Evolutionary conservation across 169 alveolate species (phyloP), one percentile per base, ranked within the genome.

Genomic region (Miamiensis avidus): DNA sequence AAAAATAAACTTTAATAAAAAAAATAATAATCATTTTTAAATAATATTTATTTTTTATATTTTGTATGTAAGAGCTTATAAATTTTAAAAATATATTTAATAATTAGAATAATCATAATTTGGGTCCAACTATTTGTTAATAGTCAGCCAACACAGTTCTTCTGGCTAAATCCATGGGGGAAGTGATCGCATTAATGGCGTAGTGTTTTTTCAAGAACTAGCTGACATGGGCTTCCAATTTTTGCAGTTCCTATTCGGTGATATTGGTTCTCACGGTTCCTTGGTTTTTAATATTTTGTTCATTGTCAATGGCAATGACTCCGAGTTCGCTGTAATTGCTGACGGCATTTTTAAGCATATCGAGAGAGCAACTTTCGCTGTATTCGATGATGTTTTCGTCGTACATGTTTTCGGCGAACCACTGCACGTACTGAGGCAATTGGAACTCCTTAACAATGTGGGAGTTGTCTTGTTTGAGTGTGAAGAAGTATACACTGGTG

Each of bases 271-370:
- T 49, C 26, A 49, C 69, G 69, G 20, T 20, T 11, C 69, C 69
- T 49, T 49, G 20, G 20, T 49, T 49, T 49, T 49, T 49, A 20
- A 49, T 20, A 49, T 49, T 49, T 20, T 11, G 20, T 49, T 49
- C 69, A 49, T 49, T 49, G 20, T 49, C 69, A 11, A 49, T 49
- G 69, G 69, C 4, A 28, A 90, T 32, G 29, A 88, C 81, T 85
- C 85, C 86, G 85, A 82, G 32, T 15, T 88, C 85, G 64, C 77
- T 34, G 76, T 83, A 91, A 30, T 87, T 86, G 26, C 74, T 69
- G 1, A 94, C 78, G 30, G 96, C 97, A 84, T 89, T 92, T 89
- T 91, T 92, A n/a, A 94, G 73, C 20, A 88, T 90, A 75, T 94
- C 97, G 26, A 82, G 75, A 33, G 94, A 90, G 49, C 95, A 94